phyloP scores from a whole-genome alignment of 2,329 filamentous ascomycete genomes.

The Neonectria coccinea region DNA sequence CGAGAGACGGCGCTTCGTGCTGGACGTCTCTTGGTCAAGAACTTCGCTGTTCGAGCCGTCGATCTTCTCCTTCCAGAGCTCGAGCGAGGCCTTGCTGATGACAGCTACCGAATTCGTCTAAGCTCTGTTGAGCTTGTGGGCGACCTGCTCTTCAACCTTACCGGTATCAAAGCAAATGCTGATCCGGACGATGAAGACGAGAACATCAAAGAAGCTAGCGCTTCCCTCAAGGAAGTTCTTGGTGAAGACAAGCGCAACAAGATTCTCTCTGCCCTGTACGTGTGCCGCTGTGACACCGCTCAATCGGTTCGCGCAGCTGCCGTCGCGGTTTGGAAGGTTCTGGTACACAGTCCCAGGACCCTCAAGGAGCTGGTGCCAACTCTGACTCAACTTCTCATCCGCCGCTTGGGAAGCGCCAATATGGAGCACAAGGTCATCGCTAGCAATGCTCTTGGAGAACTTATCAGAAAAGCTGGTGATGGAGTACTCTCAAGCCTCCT shows the following conservation, averaged over 20 bases:
- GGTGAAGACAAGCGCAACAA: slow-evolving; percentile 97
- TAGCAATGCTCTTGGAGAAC: slow-evolving; percentile 93
- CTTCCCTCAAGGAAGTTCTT: slow-evolving; percentile 92
- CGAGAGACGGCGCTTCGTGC: slow-evolving; percentile 96
- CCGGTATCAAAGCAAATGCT: slow-evolving; percentile 84
- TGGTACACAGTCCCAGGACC: slow-evolving; percentile 90
- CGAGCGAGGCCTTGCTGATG: slow-evolving; percentile 95
- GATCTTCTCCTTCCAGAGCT: slow-evolving; percentile 94
- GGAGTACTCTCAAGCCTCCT: slow-evolving; percentile 88
- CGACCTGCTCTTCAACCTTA: slow-evolving; percentile 96
- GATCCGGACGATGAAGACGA: slow-evolving; percentile 85
- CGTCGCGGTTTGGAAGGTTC: slow-evolving; percentile 94
- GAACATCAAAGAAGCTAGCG: slow-evolving; percentile 83
- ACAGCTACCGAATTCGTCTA: slow-evolving; percentile 96
- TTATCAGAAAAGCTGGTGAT: slow-evolving; percentile 97
- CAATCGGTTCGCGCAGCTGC: slow-evolving; percentile 90
- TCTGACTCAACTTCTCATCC: slow-evolving; percentile 93
- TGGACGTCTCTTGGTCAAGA: slow-evolving; percentile 95
- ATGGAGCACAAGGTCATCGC: slow-evolving; percentile 99
- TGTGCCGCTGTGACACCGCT: slow-evolving; percentile 97
- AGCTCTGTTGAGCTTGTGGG: slow-evolving; percentile 98
- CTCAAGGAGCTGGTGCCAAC: slow-evolving; percentile 96
- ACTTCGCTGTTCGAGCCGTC: slow-evolving; percentile 94
- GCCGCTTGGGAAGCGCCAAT: slow-evolving; percentile 92
- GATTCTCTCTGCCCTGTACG: slow-evolving; percentile 95